Percentiles rank a stretch among this genome's conserved stretches.
Evolutionary conservation across 2,329 filamentous ascomycete genomes (phyloP).

Genomic region (Fusarium decemcellulare): DNA sequence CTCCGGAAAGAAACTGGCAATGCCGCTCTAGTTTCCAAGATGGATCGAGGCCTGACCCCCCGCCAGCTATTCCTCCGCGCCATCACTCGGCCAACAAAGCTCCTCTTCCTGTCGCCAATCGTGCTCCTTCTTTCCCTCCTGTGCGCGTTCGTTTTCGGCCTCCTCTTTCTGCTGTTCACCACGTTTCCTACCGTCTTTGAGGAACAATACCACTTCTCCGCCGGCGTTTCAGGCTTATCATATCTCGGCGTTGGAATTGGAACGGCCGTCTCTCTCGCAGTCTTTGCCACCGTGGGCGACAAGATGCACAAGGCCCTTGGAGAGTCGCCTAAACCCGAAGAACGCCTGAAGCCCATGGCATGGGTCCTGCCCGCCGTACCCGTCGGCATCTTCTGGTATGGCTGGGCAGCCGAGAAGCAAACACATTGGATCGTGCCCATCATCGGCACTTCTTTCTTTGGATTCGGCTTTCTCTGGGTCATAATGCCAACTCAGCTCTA

Average conservation of each 20-base stretch:
- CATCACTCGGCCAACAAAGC: slow-evolving; percentile 56
- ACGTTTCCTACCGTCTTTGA: slow-evolving; percentile 13
- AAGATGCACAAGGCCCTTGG: slow-evolving; percentile 21
- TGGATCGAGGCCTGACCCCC: slow-evolving; percentile 24
- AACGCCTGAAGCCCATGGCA: slow-evolving; percentile 68
- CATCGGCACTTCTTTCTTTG: slow-evolving; percentile 67
- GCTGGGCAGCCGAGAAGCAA: slow-evolving; percentile 67
- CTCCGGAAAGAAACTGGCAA: slow-evolving; percentile 31
- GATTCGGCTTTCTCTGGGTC: slow-evolving; percentile 58
- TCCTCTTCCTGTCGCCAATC: slow-evolving; percentile 68
- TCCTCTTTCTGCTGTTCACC: no score
- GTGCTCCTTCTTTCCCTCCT: slow-evolving; percentile 58
- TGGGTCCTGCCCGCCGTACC: slow-evolving; percentile 67
- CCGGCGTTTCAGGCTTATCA: slow-evolving; percentile 28
- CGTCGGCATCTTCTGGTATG: slow-evolving; percentile 69
- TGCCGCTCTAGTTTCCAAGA: slow-evolving; percentile 27
- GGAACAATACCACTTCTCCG: no score
- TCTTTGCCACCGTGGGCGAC: no score
- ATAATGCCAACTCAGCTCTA: slow-evolving; percentile 47
- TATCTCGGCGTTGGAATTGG: slow-evolving; percentile 65
- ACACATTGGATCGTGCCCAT: slow-evolving; percentile 73
- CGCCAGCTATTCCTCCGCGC: slow-evolving; percentile 49
- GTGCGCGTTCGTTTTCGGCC: no score
- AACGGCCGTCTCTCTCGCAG: background rate
- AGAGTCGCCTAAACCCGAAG: slow-evolving; percentile 55